Conservation (phyloP, 805 yeast species). For the Wickerhamomyces tratensis region DNA sequence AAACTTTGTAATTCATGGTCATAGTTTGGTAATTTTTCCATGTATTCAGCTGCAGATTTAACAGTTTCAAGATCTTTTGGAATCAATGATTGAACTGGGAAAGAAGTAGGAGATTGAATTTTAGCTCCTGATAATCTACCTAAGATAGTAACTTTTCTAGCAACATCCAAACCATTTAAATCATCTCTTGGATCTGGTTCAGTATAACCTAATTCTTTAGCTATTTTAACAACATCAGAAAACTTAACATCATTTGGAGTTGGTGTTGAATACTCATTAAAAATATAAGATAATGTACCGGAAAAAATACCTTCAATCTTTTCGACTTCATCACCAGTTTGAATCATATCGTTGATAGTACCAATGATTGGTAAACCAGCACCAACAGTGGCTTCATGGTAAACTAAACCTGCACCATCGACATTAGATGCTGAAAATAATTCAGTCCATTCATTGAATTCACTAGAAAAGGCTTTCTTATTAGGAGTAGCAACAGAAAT, state of each 20-base stretch:
- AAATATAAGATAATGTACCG: conserved; percentile 91
- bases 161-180: conserved; percentile 95
- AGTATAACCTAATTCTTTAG: conserved; percentile 89
- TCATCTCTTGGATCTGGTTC: conserved; percentile 99
- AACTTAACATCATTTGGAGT: conserved; percentile 57
- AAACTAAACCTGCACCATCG: conserved; percentile 57
- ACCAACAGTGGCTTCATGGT: conserved; percentile 98
- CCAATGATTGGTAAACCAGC: conserved; percentile 95
- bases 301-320: conserved; percentile 94
- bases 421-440: conserved; percentile 49
- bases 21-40: conserved; percentile 71
- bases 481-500: conserved; percentile 96
- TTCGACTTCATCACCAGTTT: conserved; percentile 88
- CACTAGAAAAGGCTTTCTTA: conserved; percentile 91
- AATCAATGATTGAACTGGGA: conserved; percentile 90
- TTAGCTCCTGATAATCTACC: conserved; percentile 86
- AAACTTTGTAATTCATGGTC: conserved; percentile 72
- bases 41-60: conserved; percentile 64
- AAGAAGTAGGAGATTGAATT: conserved; percentile 81
- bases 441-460: conserved; percentile 63
- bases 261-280: conserved; percentile 82
- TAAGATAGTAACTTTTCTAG: conserved; percentile 93
- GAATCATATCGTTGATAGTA: conserved; percentile 77
- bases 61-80: conserved; percentile 78
- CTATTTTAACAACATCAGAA: conserved; percentile 82